Base-by-base conservation (phyloP, 73 alveolate genomes). In the Breviolum minutum region DNA sequence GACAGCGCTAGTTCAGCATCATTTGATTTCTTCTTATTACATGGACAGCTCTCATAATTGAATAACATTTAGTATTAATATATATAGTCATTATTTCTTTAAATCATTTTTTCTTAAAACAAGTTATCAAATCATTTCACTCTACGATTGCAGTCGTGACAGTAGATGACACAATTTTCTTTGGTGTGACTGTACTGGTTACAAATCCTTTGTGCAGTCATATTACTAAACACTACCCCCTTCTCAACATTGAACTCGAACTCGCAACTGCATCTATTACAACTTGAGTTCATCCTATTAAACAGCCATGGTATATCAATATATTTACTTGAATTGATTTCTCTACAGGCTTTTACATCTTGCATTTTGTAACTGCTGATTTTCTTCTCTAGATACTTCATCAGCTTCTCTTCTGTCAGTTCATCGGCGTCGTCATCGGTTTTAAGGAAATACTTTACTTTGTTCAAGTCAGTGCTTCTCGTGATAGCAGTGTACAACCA, bases 241-340 rank as follows among this genome's bases (percentile, higher is more conserved):
- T 80, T 30, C 48, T 80, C 11, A 80, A 80, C 19, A 13, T 66
- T 85, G 16, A 88, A 66, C 60, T 88, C 95, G 69, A 88, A 66
- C 85, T 70, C 85, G 6, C 85, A 68, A 30, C 95, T 71, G 26
- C 95, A 88, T 27, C 79, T 88, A 71, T 88, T 88, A 88, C 85
- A 88, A 26, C 95, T 69, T 26, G 63, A 32, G 89, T n/a, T n/a
- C n/a, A n/a, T n/a, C n/a, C n/a, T n/a, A n/a, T n/a, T n/a, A n/a
- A n/a, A n/a, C n/a, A n/a, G n/a, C n/a, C n/a, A n/a, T n/a, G n/a
- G n/a, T n/a, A n/a, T n/a, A n/a, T n/a, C n/a, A n/a, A n/a, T n/a
- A n/a, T n/a, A n/a, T n/a, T n/a, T n/a, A n/a, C n/a, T n/a, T n/a
- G n/a, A n/a, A n/a, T n/a, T n/a, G n/a, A n/a, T n/a, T n/a, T n/a